Evolutionary conservation across 345 rosid species (phyloP), one percentile per base, ranked within the genome.

Genomic region (Sonneratia alba): DNA sequence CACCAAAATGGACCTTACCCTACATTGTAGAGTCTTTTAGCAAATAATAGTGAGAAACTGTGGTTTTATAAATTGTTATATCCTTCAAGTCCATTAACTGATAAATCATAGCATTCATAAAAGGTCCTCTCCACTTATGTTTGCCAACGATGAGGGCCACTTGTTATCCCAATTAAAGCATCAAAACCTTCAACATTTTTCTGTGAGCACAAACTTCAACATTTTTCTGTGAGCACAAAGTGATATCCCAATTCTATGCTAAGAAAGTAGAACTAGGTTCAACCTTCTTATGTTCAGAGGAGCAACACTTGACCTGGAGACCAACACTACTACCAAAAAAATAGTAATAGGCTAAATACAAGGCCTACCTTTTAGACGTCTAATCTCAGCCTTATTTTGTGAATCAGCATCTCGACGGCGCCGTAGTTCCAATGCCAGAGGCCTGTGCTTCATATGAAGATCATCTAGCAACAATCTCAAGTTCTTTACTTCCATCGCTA

Each of bases 371-470:
- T 86, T 87, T 72, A 89, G 77, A 72, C 77, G 79, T 73, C 76
- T 86, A 70, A 92, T 85, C 78, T 83, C 87, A 42, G 88, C 89
- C 80, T 84, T 89, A 77, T 79, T 84, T 81, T 83, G 91, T 5
- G 89, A 94, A 83, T 86, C 86, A 55, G 71, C 78, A 75, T 92
- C 96, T 66, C 76, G 85, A 69, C 57, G 77, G 63, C 74, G 79
- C 80, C 85, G 94, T 84, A 92, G 79, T 71, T 92, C 89, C 72
- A 80, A 74, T 19, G 84, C 83, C 79, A 91, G 73, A 62, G 85
- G 73, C 77, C 79, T 91, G 75, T 87, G 91, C 81, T 87, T 91
- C 82, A 82, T 75, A 77, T 88, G 91, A 74, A 83, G 90, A 79
- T 87, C 96, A 77, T 80, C 83, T 64, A 89, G 72, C 69, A 79